Conservation (phyloP, 768 basidiomycete genomes). For the Russula griseocarnosa region DNA sequence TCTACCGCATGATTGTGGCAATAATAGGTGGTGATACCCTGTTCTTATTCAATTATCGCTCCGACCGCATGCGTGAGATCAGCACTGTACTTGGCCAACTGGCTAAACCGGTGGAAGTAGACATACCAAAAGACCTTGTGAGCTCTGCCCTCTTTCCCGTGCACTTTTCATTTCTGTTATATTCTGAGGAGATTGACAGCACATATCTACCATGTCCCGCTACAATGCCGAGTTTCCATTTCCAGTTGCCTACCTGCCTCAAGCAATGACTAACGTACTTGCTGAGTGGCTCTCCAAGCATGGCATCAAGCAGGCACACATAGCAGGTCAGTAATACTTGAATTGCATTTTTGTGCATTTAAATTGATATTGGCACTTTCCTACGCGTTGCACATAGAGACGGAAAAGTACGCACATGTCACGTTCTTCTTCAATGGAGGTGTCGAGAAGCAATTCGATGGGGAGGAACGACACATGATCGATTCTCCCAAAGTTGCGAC, state of each 20-base stretch:
- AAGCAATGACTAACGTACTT: conserved; percentile 89
- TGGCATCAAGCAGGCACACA: conserved; percentile 79
- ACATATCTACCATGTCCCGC: too few relatives aligned
- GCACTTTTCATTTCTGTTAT: too few relatives aligned
- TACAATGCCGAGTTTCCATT: too few relatives aligned
- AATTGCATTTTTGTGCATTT: background rate
- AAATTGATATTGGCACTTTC: background rate
- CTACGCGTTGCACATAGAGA: conserved; percentile 45
- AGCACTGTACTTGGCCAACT: conserved; percentile 79
- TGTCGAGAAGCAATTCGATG: conserved; percentile 83
- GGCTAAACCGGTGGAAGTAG: too few relatives aligned
- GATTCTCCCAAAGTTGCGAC: conserved; percentile 92
- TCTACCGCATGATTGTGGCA: background rate
- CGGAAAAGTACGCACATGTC: too few relatives aligned
- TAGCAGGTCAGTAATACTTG: conserved; percentile 55
- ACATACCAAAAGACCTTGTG: too few relatives aligned
- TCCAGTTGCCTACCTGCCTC: conserved; percentile 88
- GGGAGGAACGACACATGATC: conserved; percentile 83
- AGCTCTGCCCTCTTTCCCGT: too few relatives aligned
- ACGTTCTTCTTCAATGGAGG: conserved; percentile 99
- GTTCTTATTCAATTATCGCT: conserved; percentile 97
- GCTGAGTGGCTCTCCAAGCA: conserved; percentile 86
- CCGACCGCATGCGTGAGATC: conserved; percentile 94
- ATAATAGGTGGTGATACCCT: conserved; percentile 82
- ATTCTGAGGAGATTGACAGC: too few relatives aligned